A percentile compares a stretch with the other conserved stretches of the same genome.
These are phyloP conservation scores for Vachellia pachyceras DNA, from an alignment of 306 rosid genomes.

Conservation along the genomic window DNA sequence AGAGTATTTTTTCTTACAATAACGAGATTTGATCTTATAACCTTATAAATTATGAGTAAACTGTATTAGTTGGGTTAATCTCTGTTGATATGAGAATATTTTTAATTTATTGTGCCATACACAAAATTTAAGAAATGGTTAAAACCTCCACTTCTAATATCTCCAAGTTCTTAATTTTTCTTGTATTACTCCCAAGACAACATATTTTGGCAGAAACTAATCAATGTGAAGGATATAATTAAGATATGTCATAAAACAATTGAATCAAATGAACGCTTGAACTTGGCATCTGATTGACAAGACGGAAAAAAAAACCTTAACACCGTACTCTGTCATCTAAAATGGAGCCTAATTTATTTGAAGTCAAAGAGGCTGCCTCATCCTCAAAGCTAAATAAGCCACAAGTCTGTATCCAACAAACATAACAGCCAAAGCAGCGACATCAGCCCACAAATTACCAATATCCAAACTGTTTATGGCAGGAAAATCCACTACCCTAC, in stretches of 20 bases:
- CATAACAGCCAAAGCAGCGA: conserved; percentile 62
- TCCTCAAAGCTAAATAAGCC: conserved; percentile 60
- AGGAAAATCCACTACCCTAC: conserved; percentile 53
- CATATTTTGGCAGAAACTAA: background rate
- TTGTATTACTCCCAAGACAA: background rate
- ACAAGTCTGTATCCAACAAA: conserved; percentile 57
- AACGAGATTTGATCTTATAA: too few relatives aligned
- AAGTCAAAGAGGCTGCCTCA: conserved; percentile 56
- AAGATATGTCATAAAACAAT: conserved; percentile 7
- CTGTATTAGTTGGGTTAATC: too few relatives aligned
- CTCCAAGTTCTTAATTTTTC: background rate
- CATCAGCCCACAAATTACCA: conserved; percentile 52
- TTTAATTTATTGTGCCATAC: background rate
- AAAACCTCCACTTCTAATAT: background rate
- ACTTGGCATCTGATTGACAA: background rate
- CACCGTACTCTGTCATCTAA: background rate
- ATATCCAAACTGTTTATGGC: conserved; percentile 51
- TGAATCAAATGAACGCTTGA: conserved; percentile 32
- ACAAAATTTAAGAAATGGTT: too few relatives aligned
- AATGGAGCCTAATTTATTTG: background rate
- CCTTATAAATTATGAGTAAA: too few relatives aligned
- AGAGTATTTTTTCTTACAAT: too few relatives aligned
- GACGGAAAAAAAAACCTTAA: background rate
- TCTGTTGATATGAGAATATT: background rate
- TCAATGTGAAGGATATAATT: conserved; percentile 1